Base-by-base conservation (phyloP, 306 rosid species). In the Pachyrhizus erosus region DNA sequence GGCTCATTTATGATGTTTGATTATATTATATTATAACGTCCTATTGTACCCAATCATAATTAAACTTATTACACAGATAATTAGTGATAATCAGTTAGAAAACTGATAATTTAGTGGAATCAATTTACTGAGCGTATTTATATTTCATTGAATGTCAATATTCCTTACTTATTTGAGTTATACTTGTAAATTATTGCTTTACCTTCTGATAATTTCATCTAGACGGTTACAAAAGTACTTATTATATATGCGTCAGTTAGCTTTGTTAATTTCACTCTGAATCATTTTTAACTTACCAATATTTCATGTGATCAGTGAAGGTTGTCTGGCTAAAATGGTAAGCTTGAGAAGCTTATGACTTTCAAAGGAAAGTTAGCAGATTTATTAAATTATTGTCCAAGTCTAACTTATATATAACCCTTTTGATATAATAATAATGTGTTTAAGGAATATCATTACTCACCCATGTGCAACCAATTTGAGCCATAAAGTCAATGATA, bases 401-500 rank as follows among this genome's bases (percentile, higher is more conserved):
- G 31, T 55, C 66, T 84, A 80, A 69, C 79, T 68, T 75, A n/a
- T 21, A 45, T 70, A 83, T 34, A 14, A 31, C 9, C 68, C 62
- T 70, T 81, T 21, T 17, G 46, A 9, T 80, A 76, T 80, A 84
- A 83, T 73, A 79, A 84, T 54, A 39, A 69, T 42, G 79, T 55
- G 60, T 82, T 88, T 74, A 70, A 80, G 77, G 85, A 85, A 87
- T 84, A 82, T 89, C 52, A 87, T 87, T 82, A 86, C 85, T 78
- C 82, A 68, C 43, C 92, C 92, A 89, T 89, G 92, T 89, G 92
- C 91, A 27, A 72, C 89, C 89, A 85, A 78, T 81, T 83, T 83
- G 80, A 74, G 86, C 81, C 80, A 85, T 66, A 81, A 85, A 87
- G 83, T 81, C 85, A 87, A 84, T 87, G 88, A 89, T 86, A 86